Evolutionary conservation across 2,329 filamentous ascomycete species (phyloP).

Genomic region (Microdochium bolleyi): DNA sequence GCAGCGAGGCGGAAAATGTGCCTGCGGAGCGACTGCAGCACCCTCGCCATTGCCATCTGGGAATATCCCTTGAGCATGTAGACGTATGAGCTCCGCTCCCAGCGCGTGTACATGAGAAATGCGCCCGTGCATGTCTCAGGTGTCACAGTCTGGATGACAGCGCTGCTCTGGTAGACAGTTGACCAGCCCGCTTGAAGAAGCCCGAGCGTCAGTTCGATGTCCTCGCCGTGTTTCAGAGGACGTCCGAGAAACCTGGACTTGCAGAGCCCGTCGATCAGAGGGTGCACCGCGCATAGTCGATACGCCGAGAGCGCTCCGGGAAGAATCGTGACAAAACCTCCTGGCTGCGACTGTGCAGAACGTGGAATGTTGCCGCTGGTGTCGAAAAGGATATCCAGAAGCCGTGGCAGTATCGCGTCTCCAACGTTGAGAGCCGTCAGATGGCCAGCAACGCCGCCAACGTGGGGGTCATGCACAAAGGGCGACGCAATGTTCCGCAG

Average conservation of each 20-base stretch:
- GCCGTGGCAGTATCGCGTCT: background rate
- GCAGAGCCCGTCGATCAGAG: background rate
- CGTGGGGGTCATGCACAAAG: background rate
- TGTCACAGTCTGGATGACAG: background rate
- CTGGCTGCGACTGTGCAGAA: background rate
- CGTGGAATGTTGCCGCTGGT: slow-evolving; percentile 1
- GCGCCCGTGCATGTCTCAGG: background rate
- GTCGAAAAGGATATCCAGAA: slow-evolving; percentile 1
- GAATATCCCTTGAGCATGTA: background rate
- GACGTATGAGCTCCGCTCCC: slow-evolving; percentile 1
- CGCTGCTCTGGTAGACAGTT: slow-evolving; percentile 1
- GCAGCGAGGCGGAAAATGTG: background rate
- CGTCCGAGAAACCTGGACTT: background rate
- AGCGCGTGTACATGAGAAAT: slow-evolving; percentile 1
- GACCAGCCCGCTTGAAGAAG: slow-evolving; percentile 1
- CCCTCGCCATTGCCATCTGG: background rate
- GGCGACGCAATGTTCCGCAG: slow-evolving; percentile 1
- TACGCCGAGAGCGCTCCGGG: slow-evolving; percentile 1
- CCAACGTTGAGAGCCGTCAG: background rate
- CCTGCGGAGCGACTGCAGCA: background rate
- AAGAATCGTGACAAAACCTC: slow-evolving; percentile 2
- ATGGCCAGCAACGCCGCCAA: slow-evolving; percentile 2
- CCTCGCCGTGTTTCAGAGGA: slow-evolving; percentile 1
- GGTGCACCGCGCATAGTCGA: background rate
- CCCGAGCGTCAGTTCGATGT: slow-evolving; percentile 1